phyloP scores from a whole-genome alignment of 2,329 filamentous ascomycete species.

The Aureobasidium melanogenum region DNA sequence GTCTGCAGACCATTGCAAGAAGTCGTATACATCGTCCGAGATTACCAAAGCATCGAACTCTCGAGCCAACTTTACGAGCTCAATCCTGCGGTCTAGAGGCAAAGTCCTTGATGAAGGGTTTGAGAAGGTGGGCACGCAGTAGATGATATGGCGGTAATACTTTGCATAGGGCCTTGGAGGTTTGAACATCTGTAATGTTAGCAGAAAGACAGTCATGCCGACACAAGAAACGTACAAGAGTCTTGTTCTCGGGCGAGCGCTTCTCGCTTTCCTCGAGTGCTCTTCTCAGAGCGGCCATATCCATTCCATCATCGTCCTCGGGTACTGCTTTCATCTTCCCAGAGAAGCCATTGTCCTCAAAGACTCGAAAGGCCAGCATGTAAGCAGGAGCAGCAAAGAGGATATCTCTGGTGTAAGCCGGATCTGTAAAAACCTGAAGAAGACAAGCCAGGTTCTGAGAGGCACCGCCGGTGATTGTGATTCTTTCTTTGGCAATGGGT shows the following conservation, averaged over 20 bases:
- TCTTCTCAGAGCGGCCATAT: conserved; percentile 52
- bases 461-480: conserved; percentile 78
- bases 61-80: conserved; percentile 67
- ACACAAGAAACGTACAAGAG: background rate
- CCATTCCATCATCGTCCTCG: conserved; percentile 69
- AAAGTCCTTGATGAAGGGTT: conserved; percentile 85
- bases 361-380: conserved; percentile 75
- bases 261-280: conserved; percentile 44
- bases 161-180: conserved; percentile 55
- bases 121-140: conserved; percentile 77
- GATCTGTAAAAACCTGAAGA: conserved; percentile 72
- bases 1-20: conserved; percentile 64
- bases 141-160: conserved; percentile 79
- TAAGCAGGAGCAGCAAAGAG: conserved; percentile 81
- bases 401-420: conserved; percentile 60
- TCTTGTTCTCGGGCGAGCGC: conserved; percentile 18
- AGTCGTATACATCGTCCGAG: conserved; percentile 89
- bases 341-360: conserved; percentile 67
- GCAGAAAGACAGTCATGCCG: background rate
- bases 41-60: conserved; percentile 74
- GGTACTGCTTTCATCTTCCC: conserved; percentile 59
- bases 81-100: conserved; percentile 56
- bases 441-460: conserved; percentile 73
- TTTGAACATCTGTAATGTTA: conserved; percentile 43
- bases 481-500: conserved; percentile 46